These are phyloP conservation scores for Staphylotrichum tortipilum DNA, from an alignment of 495 filamentous ascomycete genomes.

Conservation along the genomic window DNA sequence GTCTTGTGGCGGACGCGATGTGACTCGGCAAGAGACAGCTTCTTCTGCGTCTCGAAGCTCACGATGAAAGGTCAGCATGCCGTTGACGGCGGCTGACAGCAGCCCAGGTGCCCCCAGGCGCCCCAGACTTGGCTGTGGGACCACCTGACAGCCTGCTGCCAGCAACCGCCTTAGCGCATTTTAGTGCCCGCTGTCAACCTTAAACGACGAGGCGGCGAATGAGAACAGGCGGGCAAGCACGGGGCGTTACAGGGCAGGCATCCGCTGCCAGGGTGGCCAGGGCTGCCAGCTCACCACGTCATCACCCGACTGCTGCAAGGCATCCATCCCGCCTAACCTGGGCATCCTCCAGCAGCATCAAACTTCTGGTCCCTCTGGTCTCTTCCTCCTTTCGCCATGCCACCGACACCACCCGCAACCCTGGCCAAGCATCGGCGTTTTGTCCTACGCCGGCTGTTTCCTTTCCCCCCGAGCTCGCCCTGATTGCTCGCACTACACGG, in stretches of 20 bases:
- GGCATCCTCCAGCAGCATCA: neutral
- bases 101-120: too few relatives aligned
- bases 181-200: neutral
- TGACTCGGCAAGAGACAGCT: too few relatives aligned
- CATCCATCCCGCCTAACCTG: neutral
- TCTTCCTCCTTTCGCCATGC: too few relatives aligned
- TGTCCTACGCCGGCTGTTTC: neutral
- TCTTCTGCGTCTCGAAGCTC: too few relatives aligned
- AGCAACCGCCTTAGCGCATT: neutral
- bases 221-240: neutral
- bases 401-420: too few relatives aligned
- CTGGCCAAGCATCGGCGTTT: neutral
- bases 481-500: neutral
- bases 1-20: too few relatives aligned
- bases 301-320: neutral
- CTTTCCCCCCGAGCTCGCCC: neutral
- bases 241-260: too few relatives aligned
- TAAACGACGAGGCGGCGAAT: slow-evolving; percentile 2
- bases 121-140: too few relatives aligned
- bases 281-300: slow-evolving; percentile 5
- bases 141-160: slow-evolving; percentile 1
- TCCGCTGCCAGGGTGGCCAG: neutral
- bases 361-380: too few relatives aligned
- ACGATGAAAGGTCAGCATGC: too few relatives aligned
- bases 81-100: too few relatives aligned